Evolutionary conservation across 2,329 filamentous ascomycete genomes (phyloP), one percentile per base, ranked within the genome.

Genomic region (Sclerotinia glacialis): DNA sequence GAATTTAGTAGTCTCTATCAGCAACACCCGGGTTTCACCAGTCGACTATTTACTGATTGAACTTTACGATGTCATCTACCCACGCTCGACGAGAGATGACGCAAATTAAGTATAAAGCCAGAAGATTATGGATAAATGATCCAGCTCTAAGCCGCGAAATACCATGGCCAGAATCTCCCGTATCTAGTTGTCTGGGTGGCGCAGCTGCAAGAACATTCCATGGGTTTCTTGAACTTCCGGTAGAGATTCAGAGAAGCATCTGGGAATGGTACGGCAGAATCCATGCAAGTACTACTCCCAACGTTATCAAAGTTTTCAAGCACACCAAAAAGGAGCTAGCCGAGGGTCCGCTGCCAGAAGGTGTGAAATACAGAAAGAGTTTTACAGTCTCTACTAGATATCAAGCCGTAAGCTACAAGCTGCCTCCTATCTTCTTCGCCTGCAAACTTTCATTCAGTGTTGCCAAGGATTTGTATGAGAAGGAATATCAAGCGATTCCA

Each of bases 261-360:
- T 60, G 56, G 56, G 4, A 47, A n/a, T 60, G 56, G 56, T 60
- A 60, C 34, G 56, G 56, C 23, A 47, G 42, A 18, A 37, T 60
- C 2, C 28, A 34, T 7, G 56, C 56, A 34, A 8, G 16, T 2
- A 60, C 26, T 34, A 47, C 12, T 23, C 42, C 56, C 21, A 60
- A 60, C 3, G 7, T 60, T 11, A 60, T 60, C 28, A 34, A 23
- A 9, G 23, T 60, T 2, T 47, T n/a, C 18, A 23, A 7, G 2
- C 5, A 23, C 11, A 40, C 9, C 14, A n/a, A 55, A 5, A 37
- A 3, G 12, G 37, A 54, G 18, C 31, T 21, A 37, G 9, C 31
- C 1, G 11, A 37, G 21, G 52, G 52, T 37, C 52, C 52, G 2
- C 21, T 55, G 1, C 31, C 18, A 7, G 14, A 2, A 40, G 50